Base-by-base conservation (phyloP, 1,284 basidiomycete species). In the Coriolopsis trogii region DNA sequence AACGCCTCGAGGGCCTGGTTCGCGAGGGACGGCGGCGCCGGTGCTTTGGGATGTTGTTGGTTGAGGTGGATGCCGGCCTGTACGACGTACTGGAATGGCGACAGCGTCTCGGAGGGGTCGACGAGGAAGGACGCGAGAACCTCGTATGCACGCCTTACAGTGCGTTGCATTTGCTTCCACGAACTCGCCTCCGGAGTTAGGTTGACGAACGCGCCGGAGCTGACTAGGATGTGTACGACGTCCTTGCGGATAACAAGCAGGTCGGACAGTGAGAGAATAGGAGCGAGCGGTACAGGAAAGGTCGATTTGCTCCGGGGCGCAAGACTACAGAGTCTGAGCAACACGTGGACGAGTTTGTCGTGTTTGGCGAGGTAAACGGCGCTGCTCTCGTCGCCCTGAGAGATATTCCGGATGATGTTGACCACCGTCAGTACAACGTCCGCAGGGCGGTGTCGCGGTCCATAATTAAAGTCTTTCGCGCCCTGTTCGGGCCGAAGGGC, bases 401-500 rank as follows among this genome's bases (percentile, higher is more conserved):
- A 85, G 56, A 97, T 79, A 71, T 97, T 98, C 42, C 93, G 89
- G 44, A 98, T 73, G 60, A 98, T 86, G 65, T 91, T 94, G 41
- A 89, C 69, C 36, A 91, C 77, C 1, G 86, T 75, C 25, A 94
- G 76, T 36, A 95, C 78, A 43, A 87, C 71, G 52, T 89, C 87
- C 23, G 79, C 85, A 25, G 82, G 81, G n/a, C 83, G 81, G 60
- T 81, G 85, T 39, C 75, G 73, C 5, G 80, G 84, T 28, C 81
- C 85, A 23, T 67, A 55, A 25, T 68, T 67, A 30, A 69, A 66
- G 53, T 81, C 75, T 61, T 77, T 80, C 39, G 68, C 66, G 16
- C 78, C 79, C 62, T 81, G 81, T 25, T 68, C 73, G 26, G 46
- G 65, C 57, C 75, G 67, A 15, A 88, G 73, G 23, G 71, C 68